Evolutionary conservation across 148 eudicot species (phyloP).

Genomic region (Amaranthus hypochondriacus): DNA sequence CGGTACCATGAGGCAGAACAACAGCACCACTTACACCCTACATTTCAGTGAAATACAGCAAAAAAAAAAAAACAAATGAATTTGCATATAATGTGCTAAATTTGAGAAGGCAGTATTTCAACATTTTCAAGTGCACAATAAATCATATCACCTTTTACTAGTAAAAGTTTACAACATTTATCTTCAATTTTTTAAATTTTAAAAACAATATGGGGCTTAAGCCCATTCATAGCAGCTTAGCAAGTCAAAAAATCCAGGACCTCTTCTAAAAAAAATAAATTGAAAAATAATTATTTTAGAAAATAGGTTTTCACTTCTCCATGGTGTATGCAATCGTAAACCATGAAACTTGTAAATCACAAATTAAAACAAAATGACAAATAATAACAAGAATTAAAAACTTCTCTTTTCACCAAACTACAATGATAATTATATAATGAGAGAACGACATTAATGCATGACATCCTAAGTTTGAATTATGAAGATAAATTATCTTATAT

Average conservation of each 20-base stretch:
- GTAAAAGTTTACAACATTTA: no score
- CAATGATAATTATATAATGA: background rate
- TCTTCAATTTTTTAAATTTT: no score
- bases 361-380: no score
- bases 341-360: no score
- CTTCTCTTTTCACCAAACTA: background rate
- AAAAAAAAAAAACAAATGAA: conserved; percentile 3
- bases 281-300: background rate
- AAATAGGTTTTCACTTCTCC: background rate
- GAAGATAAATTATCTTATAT: conserved; percentile 5
- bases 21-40: conserved; percentile 83
- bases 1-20: conserved; percentile 83
- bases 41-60: conserved; percentile 28
- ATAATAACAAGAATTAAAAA: no score
- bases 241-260: background rate
- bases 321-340: no score
- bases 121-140: background rate
- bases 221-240: background rate
- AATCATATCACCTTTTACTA: background rate
- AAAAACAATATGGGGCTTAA: no score
- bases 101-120: background rate
- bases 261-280: background rate
- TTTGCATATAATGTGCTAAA: background rate
- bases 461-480: background rate
- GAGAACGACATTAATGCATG: background rate